Evolutionary conservation across 768 basidiomycete species (phyloP), one percentile per base, ranked within the genome.

Genomic region (Tricholoma sp.): DNA sequence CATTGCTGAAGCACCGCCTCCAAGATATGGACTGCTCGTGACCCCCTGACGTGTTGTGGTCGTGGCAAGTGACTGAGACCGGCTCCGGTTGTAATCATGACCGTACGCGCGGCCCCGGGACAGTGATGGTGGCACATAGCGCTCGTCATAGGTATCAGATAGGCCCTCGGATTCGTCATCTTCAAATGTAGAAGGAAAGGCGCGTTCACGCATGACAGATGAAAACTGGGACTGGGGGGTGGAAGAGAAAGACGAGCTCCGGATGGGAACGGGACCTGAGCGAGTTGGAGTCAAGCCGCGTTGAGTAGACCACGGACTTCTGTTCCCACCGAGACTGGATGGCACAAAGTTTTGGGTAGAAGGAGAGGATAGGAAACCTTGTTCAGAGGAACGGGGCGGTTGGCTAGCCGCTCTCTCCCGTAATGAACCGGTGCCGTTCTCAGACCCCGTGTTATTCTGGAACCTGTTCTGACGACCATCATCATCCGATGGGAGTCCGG

Each of bases 121-220:
- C 29, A 79, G 66, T 15, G 79, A 76, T 4, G 80, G 70, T 31
- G 73, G 75, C 5, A 80, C 66, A 61, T 72, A 82, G 45, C 72
- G 76, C 33, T 85, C 81, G 56, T 87, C 85, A 63, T 84, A 84
- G 45, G 78, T 79, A 65, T 88, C 47, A 50, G 80, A 81, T 20
- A 83, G 70, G 7, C 69, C 72, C 53, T 88, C 87, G 0, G 80
- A 82, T 70, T 91, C 89, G 68, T 91, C 89, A 61, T 91, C 89
- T 72, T 91, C 90, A 61, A 88, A 82, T 1, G 88, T 91, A 20
- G 87, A 89, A 5, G 85, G 80, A 68, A 91, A 91, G 9, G 74
- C 67, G 32, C 83, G 73, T 53, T 85, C 86, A 41, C 86, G 83
- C 81, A 89, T 84, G 37, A 80, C 75, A 28, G 85, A 82, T 18